Evolutionary conservation across 2,329 filamentous ascomycete genomes (phyloP), one percentile per base, ranked within the genome.

Genomic region (Phyllosticta citriasiana): DNA sequence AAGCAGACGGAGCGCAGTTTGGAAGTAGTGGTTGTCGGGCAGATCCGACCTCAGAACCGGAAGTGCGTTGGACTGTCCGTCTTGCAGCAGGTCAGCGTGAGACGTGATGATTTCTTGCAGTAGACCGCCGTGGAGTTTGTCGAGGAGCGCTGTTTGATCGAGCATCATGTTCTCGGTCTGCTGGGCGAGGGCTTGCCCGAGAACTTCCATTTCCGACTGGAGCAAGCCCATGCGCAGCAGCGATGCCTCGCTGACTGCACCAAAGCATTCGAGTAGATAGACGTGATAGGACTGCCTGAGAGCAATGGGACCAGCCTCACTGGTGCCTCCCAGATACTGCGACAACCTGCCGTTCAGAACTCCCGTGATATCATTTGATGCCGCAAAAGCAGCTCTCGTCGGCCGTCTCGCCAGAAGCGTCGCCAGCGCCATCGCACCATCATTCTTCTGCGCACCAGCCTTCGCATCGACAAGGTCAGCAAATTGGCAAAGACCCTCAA

Each of bases 151-250:
- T 2, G 67, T 25, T 27, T 73, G 68, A 59, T 74, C 68, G 4
- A 64, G 57, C 3, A 71, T 71, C 22, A 79, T 66, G 5, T 66
- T 65, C 27, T 70, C 65, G 0, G 72, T 69, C 54, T 74, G 69
- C 4, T 70, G 66, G 6, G 71, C 67, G 1, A 77, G 35, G 4
- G 73, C 66, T 53, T 73, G 72, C 0, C 73, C 71, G 12, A 79
- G 65, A 1, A 72, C 67, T 4, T 72, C 66, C 12, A 75, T 63
- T 63, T 80, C 78, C 1, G 67, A 64, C 56, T 75, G 70, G 51
- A 80, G 73, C 14, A 76, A 70, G 54, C 73, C 70, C 25, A 80
- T 67, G 60, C 74, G 70, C 27, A 66, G 65, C 8, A 80, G 66
- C 25, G 70, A 68, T 3, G 78, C 75, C 56, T 75, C 69, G 53